Base-by-base conservation (phyloP, 164 flowering plant genomes). In the Annona squamosa region DNA sequence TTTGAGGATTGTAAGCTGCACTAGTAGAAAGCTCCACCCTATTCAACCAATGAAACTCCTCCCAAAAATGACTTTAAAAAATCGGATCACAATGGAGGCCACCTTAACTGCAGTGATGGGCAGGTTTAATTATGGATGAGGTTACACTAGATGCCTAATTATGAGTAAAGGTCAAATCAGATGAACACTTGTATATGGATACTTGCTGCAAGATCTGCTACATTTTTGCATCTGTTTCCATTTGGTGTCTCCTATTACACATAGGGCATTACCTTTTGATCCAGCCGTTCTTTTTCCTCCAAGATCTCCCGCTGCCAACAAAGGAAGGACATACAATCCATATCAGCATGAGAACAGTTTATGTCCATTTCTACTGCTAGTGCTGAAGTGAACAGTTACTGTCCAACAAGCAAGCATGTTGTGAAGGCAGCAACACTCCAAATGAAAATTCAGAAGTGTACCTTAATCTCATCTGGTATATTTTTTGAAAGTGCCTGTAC, bases 401-500 rank as follows among this genome's bases (percentile, higher is more conserved):
- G 9, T 56, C 12, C 2, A 67, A 47, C 26, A 73, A 48, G 5
- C 10, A 76, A 43, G 4, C 18, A 72, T 4, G n/a, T 47, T 4
- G 41, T 62, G 17, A 48, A 46, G 10, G 57, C 44, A 63, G 18
- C 44, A 46, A 65, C 46, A 37, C 17, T 37, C 47, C 44, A 76
- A 47, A 62, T n/a, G 42, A 63, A 73, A 65, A 56, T 75, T 48
- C 56, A 45, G 66, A 64, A 72, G 44, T 7, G 44, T 26, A 92
- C 99, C 96, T 87, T 86, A 76, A 92, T 84, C 57, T 87, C 94
- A 71, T 89, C 83, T 67, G 98, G 86, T 3, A 91, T 80, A 71
- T 84, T 83, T 61, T 84, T 73, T 68, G 99, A 90, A 75, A 95
- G 97, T 67, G 94, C 93, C 67, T 95, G 88, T 46, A 92, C 89